phyloP scores from a whole-genome alignment of 2,329 filamentous ascomycete genomes.

The Paramyrothecium roridum region DNA sequence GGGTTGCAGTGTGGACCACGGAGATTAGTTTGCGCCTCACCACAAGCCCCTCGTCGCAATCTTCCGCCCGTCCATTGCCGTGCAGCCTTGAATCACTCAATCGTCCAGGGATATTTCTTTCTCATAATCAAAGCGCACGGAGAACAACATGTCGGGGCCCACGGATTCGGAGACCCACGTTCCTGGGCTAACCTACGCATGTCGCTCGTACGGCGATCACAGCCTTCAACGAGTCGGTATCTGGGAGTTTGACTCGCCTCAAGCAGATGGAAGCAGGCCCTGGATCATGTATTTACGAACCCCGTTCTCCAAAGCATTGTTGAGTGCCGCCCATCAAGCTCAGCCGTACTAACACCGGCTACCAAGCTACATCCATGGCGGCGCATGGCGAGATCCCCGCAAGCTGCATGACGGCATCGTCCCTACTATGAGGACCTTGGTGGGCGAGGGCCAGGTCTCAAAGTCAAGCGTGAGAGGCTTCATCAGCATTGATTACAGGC shows the following conservation, averaged over 20 bases:
- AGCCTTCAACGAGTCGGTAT: conserved; percentile 43
- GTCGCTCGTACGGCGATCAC: conserved; percentile 35
- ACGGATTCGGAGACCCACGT: conserved; percentile 1
- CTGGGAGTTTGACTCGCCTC: conserved; percentile 31
- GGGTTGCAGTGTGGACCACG: background rate
- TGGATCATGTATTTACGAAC: conserved; percentile 32
- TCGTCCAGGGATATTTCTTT: no score
- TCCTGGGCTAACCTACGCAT: conserved; percentile 23
- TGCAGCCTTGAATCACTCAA: no score
- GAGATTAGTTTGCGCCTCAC: background rate
- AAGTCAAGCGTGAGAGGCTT: conserved; percentile 51
- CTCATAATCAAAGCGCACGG: background rate
- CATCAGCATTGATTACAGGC: conserved; percentile 61
- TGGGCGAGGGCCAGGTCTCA: conserved; percentile 15
- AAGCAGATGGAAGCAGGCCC: conserved; percentile 14
- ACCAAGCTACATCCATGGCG: conserved; percentile 55
- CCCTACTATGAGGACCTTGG: conserved; percentile 37
- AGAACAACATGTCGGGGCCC: background rate
- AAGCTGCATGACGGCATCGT: conserved; percentile 42
- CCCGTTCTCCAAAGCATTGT: background rate
- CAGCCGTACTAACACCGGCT: conserved; percentile 8
- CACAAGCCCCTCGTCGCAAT: background rate
- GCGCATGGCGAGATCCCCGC: conserved; percentile 60
- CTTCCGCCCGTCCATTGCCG: background rate
- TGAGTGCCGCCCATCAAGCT: conserved; percentile 1